Base-by-base conservation (phyloP, 2,329 filamentous ascomycete genomes). In the Chaetoscypha palmicola region DNA sequence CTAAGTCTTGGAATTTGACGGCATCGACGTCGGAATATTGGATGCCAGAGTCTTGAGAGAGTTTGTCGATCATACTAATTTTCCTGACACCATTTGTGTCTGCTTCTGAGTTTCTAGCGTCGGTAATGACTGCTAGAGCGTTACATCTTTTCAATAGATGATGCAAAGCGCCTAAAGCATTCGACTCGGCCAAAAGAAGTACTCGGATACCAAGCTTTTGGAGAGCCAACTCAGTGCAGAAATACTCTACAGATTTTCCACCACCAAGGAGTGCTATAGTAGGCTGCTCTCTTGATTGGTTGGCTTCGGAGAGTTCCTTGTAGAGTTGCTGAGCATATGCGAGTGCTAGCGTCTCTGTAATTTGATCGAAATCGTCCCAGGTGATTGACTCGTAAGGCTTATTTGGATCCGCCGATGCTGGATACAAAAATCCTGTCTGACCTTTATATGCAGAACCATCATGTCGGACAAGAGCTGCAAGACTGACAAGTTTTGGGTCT, bases 141-240 rank as follows among this genome's bases (percentile, higher is more conserved):
- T 55, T 38, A 41, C 60, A 61, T 2, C 14, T 51, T 5, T 58
- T 35, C 12, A 62, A 47, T 10, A 63, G 50, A 42, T 55, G 49
- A 17, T 59, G 56, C 4, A 59, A 42, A 5, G 58, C 57, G 34
- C 49, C 47, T 14, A 47, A 20, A 2, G 61, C 49, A 48, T 61
- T 61, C 10, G 56, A 58, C 33, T 59, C 56, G 5, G 58, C 59
- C 12, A 62, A 43, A 2, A 62, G 50, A 12, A 62, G 46, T 1
- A 62, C 50, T 32, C 59, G 51, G 12, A 61, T 46, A 26, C 56
- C 56, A 19, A 63, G 47, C 38, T 62, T 62, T 21, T 58, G 57
- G 7, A 63, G 53, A 19, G 60, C 59, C 10, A 63, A 39, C 33
- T 60, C 45, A 3, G 59, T 58, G 35, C 57, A 56, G 36, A 60